Conservation (phyloP, 164 flowering plant species). For the Liriodendron chinense region DNA sequence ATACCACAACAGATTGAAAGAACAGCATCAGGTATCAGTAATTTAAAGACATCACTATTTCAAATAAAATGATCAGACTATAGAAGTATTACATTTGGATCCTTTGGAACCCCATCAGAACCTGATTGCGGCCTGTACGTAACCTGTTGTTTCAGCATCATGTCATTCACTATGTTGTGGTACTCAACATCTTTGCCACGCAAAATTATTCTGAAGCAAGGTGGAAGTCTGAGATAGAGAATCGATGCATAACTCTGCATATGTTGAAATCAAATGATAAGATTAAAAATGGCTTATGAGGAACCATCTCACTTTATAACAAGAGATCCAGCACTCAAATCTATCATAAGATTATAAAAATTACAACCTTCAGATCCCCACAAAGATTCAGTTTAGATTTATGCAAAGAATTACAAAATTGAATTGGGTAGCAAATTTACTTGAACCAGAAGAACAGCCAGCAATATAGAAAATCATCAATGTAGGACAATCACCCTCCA, state of each 20-base stretch:
- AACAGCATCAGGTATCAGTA: background rate
- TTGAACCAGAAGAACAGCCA: no score
- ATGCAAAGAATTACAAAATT: no score
- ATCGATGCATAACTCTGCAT: conserved; percentile 90
- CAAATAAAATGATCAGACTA: background rate
- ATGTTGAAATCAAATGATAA: background rate
- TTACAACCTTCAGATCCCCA: no score
- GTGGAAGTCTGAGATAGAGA: conserved; percentile 81
- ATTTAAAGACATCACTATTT: background rate
- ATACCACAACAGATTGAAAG: background rate
- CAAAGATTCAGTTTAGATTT: no score
- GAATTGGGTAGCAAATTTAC: no score
- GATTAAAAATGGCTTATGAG: background rate
- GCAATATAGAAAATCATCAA: no score
- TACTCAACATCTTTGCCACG: conserved; percentile 90
- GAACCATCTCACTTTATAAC: no score
- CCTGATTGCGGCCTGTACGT: conserved; percentile 69
- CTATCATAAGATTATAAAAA: no score
- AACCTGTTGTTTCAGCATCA: conserved; percentile 64
- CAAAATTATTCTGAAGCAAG: conserved; percentile 67
- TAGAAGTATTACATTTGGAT: conserved; percentile 36
- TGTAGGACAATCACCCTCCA: no score
- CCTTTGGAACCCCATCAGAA: conserved; percentile 53
- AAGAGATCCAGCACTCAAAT: no score
- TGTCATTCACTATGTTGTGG: conserved; percentile 86